A percentile compares a stretch with the other conserved stretches of the same genome.
Conservation (phyloP, 2,329 filamentous ascomycete genomes). For the Lachnellula willkommii region DNA sequence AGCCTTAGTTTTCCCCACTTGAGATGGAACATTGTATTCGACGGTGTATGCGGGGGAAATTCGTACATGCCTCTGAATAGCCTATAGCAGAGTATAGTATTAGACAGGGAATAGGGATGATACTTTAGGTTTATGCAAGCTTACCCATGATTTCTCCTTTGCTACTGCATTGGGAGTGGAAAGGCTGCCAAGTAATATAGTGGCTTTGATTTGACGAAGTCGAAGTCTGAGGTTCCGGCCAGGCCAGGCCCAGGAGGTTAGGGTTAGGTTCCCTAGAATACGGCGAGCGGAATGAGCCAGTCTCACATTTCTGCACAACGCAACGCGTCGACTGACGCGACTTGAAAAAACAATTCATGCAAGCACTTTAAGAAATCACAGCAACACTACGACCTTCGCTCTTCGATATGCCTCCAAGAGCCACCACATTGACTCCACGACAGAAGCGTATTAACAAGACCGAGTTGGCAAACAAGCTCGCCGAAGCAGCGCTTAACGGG, state of each 20-base stretch:
- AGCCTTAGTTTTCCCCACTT: too few species aligned
- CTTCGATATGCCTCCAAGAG: constrained; percentile 26
- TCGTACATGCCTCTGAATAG: not conserved
- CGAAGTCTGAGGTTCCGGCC: not conserved
- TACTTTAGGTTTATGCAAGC: not conserved
- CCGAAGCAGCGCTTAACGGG: constrained; percentile 13
- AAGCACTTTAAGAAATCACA: not conserved
- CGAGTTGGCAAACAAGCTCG: constrained; percentile 39
- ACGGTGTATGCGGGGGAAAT: not conserved
- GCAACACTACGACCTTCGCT: not conserved
- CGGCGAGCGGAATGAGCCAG: not conserved
- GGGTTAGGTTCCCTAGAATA: not conserved
- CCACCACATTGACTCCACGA: constrained; percentile 8
- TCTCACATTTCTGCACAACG: not conserved
- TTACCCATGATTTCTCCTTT: not conserved
- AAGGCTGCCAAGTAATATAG: not conserved
- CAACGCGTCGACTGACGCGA: not conserved
- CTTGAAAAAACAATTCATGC: not conserved
- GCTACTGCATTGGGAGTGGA: too few species aligned
- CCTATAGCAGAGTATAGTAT: not conserved
- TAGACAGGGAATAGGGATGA: not conserved
- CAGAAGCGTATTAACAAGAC: constrained; percentile 24
- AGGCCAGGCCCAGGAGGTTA: not conserved
- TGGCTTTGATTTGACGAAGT: not conserved
- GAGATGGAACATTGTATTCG: too few species aligned